Evolutionary conservation across 768 basidiomycete genomes (phyloP).

Genomic region (Rhodotorula paludigena): DNA sequence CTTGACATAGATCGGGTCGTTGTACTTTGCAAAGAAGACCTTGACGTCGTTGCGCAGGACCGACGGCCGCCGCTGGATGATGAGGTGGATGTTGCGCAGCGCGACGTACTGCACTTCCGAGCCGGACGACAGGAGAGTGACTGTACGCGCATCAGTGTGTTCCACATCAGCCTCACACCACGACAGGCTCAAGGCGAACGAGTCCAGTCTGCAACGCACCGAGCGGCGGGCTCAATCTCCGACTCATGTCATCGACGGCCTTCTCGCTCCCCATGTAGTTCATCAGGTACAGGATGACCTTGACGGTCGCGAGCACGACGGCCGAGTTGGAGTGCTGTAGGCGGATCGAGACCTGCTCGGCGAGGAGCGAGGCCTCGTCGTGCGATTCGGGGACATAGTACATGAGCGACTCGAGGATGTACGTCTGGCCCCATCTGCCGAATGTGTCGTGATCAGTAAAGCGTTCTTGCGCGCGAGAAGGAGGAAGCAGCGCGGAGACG

Average conservation of each 20-base stretch:
- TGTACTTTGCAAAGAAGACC: conserved; percentile 99
- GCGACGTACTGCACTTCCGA: conserved; percentile 99
- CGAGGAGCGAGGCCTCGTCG: conserved; percentile 84
- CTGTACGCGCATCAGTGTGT: conserved; percentile 50
- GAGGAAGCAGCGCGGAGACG: conserved; percentile 47
- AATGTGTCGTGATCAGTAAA: not conserved
- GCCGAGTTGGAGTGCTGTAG: conserved; percentile 98
- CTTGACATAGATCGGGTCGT: conserved; percentile 98
- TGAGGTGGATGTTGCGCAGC: conserved; percentile 89
- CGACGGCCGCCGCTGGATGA: conserved; percentile 87
- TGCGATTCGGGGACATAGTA: conserved; percentile 87
- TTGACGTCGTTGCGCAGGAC: conserved; percentile 96
- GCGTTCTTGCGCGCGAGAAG: not conserved
- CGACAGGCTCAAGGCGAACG: not conserved
- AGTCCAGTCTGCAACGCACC: conserved; percentile 53
- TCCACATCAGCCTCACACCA: not conserved
- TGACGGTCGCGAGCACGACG: conserved; percentile 97
- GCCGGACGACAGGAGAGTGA: conserved; percentile 90
- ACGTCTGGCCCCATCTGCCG: conserved; percentile 96
- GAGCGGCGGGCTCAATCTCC: conserved; percentile 96
- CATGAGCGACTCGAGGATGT: conserved; percentile 87
- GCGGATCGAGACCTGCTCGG: conserved; percentile 89
- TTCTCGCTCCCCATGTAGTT: conserved; percentile 93
- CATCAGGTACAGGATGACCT: conserved; percentile 91
- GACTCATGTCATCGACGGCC: conserved; percentile 81